Evolutionary conservation across 1,284 basidiomycete genomes (phyloP).

Genomic region (Ganoderma sinense): DNA sequence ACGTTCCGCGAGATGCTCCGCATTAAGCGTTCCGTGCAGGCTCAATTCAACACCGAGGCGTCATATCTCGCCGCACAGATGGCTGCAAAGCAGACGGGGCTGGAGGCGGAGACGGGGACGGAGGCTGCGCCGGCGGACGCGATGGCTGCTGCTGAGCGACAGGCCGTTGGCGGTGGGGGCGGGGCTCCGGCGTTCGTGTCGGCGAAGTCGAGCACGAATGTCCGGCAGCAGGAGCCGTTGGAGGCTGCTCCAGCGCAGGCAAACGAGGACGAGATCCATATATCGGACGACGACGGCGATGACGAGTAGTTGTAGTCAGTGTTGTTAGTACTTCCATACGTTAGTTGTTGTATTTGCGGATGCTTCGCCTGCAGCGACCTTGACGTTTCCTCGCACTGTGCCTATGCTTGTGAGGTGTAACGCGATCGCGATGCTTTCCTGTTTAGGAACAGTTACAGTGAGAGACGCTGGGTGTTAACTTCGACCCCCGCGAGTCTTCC

Average conservation of each 20-base stretch:
- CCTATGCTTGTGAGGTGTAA: too few relatives aligned
- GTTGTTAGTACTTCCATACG: constrained; percentile 7
- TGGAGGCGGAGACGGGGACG: constrained; percentile 60
- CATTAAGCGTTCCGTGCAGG: constrained; percentile 98
- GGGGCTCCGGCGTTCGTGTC: constrained; percentile 47
- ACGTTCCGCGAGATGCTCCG: constrained; percentile 99
- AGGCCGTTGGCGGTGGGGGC: constrained; percentile 38
- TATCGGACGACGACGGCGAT: constrained; percentile 76
- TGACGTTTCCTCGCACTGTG: background rate
- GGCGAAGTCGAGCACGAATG: constrained; percentile 40
- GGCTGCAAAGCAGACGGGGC: constrained; percentile 66
- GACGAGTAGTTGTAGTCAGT: constrained; percentile 56
- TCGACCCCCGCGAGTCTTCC: background rate
- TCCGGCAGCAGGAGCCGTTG: constrained; percentile 34
- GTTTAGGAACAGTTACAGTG: background rate
- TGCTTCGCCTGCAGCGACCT: constrained; percentile 1
- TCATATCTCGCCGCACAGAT: constrained; percentile 89
- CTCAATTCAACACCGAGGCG: constrained; percentile 97
- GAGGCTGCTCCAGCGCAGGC: constrained; percentile 42
- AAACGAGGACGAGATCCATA: constrained; percentile 85
- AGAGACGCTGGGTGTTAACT: background rate
- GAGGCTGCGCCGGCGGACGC: constrained; percentile 63
- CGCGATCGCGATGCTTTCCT: background rate
- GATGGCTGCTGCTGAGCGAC: constrained; percentile 71
- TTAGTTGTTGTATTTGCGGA: constrained; percentile 21